Evolutionary conservation across 176 grass and related monocot genomes (phyloP).

Genomic region (Thalia dealbata): DNA sequence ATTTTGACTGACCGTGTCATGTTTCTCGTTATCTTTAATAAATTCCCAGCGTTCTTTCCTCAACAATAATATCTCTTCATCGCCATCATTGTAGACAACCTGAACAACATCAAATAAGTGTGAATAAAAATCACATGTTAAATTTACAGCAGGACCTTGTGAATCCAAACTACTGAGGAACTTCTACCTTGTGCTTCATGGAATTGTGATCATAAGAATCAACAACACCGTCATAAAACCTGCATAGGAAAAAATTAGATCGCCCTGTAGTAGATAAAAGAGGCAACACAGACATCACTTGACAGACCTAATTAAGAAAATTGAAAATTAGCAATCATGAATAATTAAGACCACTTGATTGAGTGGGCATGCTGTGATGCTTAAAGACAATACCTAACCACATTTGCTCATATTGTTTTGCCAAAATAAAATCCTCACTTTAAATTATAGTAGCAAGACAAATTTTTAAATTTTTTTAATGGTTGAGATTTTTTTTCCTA

Average conservation of each 20-base stretch:
- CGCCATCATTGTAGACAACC: slow-evolving; percentile 77
- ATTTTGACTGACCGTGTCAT: slow-evolving; percentile 20
- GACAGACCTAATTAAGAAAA: not conserved
- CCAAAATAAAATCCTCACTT: not conserved
- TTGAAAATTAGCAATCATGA: not conserved
- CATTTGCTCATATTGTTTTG: not conserved
- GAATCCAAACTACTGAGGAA: slow-evolving; percentile 8
- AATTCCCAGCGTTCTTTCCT: slow-evolving; percentile 62
- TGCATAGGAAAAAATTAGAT: slow-evolving; percentile 26
- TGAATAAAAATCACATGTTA: not conserved
- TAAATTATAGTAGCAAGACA: not conserved
- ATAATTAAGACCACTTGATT: not conserved
- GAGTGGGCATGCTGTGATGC: not conserved
- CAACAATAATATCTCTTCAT: slow-evolving; percentile 47
- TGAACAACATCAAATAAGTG: slow-evolving; percentile 17
- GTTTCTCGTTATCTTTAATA: slow-evolving; percentile 10
- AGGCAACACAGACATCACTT: not conserved
- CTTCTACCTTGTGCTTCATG: slow-evolving; percentile 51
- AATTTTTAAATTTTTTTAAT: not conserved
- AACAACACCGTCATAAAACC: slow-evolving; percentile 66
- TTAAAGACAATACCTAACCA: not conserved
- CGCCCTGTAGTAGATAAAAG: not conserved
- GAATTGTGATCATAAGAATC: slow-evolving; percentile 34
- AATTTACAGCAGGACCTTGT: not conserved
- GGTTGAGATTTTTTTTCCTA: not conserved